Evolutionary conservation across 345 rosid genomes (phyloP), one percentile per base, ranked within the genome.

Genomic region (Citrus unshiu): DNA sequence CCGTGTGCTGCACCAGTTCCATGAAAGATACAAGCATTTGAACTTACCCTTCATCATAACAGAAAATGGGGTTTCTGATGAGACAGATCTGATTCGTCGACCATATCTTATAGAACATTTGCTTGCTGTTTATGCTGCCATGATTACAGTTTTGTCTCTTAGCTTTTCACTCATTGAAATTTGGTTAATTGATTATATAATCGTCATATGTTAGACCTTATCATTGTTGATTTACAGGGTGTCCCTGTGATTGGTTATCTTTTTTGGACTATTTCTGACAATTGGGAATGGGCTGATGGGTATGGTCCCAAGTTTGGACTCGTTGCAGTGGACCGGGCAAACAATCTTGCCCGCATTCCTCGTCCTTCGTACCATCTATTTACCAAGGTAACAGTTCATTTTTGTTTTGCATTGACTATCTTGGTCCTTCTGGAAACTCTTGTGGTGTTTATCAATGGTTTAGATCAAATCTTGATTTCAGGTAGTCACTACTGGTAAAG

Each of bases 271-370:
- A 89, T 90, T 70, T 95, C 99, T 24, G 99, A 93, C 83, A 95
- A 95, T 77, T 95, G 99, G 99, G 99, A 95, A 85, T 95, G 98
- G 99, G 99, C 99, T 73, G 97, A 95, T 87, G 98, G 98, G 39
- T 95, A 95, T 81, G 98, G 98, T 82, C 98, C 98, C 60, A 95
- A 95, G 87, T 95, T 95, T 83, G 98, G 98, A 75, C 93, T 95
- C 61, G 97, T 92, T 27, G 90, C 92, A 10, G 98, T 93, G 75
- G 95, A 95, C 81, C 93, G 98, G 70, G 83, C 89, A 77, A 91
- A 93, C 79, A 40, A 73, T 82, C 90, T 95, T 78, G 88, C 94
- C 58, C 85, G 98, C 73, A 83, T 81, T 58, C 91, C 93, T 18
- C 93, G 96, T 46, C 92, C 96, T 72, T 95, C 99, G 2, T 95